Evolutionary conservation across 371 early-diverging fungal genomes (phyloP).

Genomic region (Mucor velutinosus): DNA sequence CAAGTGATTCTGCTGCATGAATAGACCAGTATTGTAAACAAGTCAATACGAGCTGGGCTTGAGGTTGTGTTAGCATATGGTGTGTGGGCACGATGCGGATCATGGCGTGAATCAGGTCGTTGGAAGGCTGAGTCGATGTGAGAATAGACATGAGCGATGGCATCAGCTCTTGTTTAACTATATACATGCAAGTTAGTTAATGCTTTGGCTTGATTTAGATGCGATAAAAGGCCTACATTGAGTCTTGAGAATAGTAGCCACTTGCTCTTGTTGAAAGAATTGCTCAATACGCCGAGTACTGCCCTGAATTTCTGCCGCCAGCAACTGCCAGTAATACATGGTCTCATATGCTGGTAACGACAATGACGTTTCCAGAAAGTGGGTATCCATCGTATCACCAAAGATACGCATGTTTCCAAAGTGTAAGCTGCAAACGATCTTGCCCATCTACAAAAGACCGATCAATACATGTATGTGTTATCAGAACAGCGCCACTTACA

Average conservation of each 20-base stretch:
- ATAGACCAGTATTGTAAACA: constrained; percentile 21
- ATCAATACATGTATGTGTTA: neutral
- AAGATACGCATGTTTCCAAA: constrained; percentile 25
- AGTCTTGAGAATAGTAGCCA: constrained; percentile 16
- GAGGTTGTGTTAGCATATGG: neutral
- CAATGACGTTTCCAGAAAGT: constrained; percentile 18
- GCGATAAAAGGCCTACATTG: constrained; percentile 19
- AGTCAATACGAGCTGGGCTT: constrained; percentile 14
- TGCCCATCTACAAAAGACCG: constrained; percentile 19
- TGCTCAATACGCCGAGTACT: constrained; percentile 11
- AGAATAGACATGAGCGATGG: constrained; percentile 27
- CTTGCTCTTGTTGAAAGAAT: constrained; percentile 20
- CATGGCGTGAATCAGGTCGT: constrained; percentile 16
- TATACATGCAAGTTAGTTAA: too few relatives aligned
- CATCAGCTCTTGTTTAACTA: constrained; percentile 23
- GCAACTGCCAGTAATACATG: constrained; percentile 31
- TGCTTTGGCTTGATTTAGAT: too few relatives aligned
- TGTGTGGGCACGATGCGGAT: constrained; percentile 15
- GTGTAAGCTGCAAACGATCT: constrained; percentile 20
- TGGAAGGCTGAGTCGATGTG: constrained; percentile 23
- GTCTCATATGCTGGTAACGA: constrained; percentile 25
- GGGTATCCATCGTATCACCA: constrained; percentile 21
- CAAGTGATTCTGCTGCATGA: neutral
- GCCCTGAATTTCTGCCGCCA: constrained; percentile 37
- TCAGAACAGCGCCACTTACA: constrained; percentile 15